phyloP scores from a whole-genome alignment of 371 early-diverging fungal genomes.

The Actinomucor elegans region DNA sequence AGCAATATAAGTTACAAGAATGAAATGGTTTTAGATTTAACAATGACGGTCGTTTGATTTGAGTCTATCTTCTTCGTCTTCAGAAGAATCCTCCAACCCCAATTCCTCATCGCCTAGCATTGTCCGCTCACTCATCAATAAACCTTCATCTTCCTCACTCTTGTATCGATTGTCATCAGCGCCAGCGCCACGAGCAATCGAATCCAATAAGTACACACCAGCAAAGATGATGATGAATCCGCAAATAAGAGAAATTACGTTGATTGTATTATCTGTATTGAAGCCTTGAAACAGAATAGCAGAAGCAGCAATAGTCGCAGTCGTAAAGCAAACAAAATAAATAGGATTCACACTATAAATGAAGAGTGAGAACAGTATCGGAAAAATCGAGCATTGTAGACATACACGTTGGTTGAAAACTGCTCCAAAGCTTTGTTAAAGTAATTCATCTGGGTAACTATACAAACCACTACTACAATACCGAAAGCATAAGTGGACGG shows the following conservation, averaged over 20 bases:
- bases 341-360: constrained; percentile 73
- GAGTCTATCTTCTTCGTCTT: no score
- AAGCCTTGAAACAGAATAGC: constrained; percentile 90
- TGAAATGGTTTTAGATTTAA: no score
- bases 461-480: constrained; percentile 71
- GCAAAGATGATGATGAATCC: constrained; percentile 92
- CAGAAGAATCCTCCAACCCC: constrained; percentile 39
- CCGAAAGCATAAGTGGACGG: constrained; percentile 86
- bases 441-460: constrained; percentile 93
- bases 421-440: constrained; percentile 93
- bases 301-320: constrained; percentile 87
- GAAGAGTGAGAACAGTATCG: not conserved
- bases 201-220: constrained; percentile 79
- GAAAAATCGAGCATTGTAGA: no score
- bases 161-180: constrained; percentile 12
- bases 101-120: constrained; percentile 49
- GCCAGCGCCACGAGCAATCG: constrained; percentile 28
- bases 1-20: no score
- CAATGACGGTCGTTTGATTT: no score
- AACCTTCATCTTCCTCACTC: constrained; percentile 18
- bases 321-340: constrained; percentile 93
- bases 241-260: constrained; percentile 79
- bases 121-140: constrained; percentile 45
- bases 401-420: constrained; percentile 85
- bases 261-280: constrained; percentile 68